phyloP scores from a whole-genome alignment of 2,329 filamentous ascomycete genomes.

The Pleurostoma richardsiae region DNA sequence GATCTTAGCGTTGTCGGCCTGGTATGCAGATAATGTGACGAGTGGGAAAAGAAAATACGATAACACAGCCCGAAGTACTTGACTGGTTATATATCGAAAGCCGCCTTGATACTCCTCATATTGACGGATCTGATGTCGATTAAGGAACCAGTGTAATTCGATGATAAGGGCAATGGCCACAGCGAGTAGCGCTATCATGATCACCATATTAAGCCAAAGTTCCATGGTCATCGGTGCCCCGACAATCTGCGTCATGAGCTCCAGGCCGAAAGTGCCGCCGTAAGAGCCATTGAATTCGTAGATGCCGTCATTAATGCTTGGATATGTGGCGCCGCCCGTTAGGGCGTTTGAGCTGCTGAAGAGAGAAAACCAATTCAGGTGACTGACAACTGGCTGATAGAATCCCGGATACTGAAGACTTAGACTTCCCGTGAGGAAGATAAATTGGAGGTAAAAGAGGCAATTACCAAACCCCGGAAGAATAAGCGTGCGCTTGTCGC shows the following conservation, averaged over 20 bases:
- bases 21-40: slow-evolving; percentile 34
- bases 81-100: slow-evolving; percentile 1
- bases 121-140: slow-evolving; percentile 30
- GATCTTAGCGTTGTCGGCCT: no score
- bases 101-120: slow-evolving; percentile 30
- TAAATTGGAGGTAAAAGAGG: slow-evolving; percentile 71
- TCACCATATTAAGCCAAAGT: slow-evolving; percentile 58
- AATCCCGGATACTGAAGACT: slow-evolving; percentile 71
- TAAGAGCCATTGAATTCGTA: slow-evolving; percentile 65
- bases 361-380: slow-evolving; percentile 62
- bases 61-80: slow-evolving; percentile 53
- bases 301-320: slow-evolving; percentile 44
- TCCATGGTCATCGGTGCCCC: slow-evolving; percentile 58
- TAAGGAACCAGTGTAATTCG: slow-evolving; percentile 51
- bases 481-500: background rate
- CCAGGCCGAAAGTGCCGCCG: slow-evolving; percentile 47
- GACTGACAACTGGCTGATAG: slow-evolving; percentile 65
- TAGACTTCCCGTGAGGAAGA: slow-evolving; percentile 64
- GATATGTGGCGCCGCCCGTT: slow-evolving; percentile 21
- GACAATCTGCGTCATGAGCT: slow-evolving; percentile 62
- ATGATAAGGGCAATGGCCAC: slow-evolving; percentile 46
- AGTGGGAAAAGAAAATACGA: slow-evolving; percentile 73
- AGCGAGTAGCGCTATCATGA: slow-evolving; percentile 57
- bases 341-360: slow-evolving; percentile 39
- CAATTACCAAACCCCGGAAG: slow-evolving; percentile 52